Evolutionary conservation across 2,329 filamentous ascomycete species (phyloP), one percentile per base, ranked within the genome.

Genomic region (Aspergillus hortae): DNA sequence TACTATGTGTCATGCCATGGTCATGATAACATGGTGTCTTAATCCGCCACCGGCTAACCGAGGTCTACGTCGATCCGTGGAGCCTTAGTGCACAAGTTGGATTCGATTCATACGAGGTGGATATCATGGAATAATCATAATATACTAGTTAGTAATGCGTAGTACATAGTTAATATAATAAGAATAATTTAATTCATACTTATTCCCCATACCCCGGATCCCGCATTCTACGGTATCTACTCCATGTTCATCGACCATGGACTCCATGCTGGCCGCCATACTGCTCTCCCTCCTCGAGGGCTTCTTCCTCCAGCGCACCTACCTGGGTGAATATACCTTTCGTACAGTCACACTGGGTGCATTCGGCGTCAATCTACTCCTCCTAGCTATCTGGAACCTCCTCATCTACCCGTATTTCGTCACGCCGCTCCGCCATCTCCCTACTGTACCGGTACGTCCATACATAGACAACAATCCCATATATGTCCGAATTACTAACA

Each of bases 321-420:
- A 63, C 12, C 64, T 68, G 9, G 46, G 51, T 1, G 62, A 66
- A 38, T 49, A 55, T 25, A 46, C 61, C 6, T 67, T 70, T 35
- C 60, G 58, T 17, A 57, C 53, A 1, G 44, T 68, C 12, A 49
- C 56, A 6, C 46, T 67, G 1, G 51, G 58, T 1, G 52, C 61
- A 2, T 32, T 68, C 6, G 59, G 53, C 1, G 53, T 63, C 11
- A 70, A 69, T 42, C 21, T 69, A 4, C 6, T 55, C 1, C 21
- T 67, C 4, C 53, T 61, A 19, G 45, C 49, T 6, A 35, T 70
- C 15, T 83, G 73, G 66, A 60, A 55, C 4, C 51, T 76, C 0
- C 6, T 80, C 4, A 62, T 83, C 25, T 82, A 78, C 60, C 80
- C 79, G 6, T 66, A 74, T 21, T 76, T 75, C 55, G 60, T 82